Percentiles rank a stretch among this genome's conserved stretches.
phyloP scores from a whole-genome alignment of 371 early-diverging fungal species.

The Circinella minor region DNA sequence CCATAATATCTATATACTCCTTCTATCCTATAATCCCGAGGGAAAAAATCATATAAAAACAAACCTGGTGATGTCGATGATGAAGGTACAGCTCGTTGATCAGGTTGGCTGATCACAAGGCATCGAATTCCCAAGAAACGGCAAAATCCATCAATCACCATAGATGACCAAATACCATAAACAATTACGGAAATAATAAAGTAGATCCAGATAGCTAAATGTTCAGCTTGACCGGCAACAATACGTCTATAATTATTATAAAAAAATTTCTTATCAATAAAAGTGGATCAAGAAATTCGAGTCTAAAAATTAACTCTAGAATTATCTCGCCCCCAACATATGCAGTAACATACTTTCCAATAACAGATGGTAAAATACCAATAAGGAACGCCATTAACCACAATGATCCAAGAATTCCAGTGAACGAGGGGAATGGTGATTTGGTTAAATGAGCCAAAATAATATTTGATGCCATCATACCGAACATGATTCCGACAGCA shows the following conservation, averaged over 20 bases:
- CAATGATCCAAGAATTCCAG: conserved; percentile 34
- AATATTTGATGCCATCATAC: conserved; percentile 87
- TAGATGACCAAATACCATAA: conserved; percentile 80
- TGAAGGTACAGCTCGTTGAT: conserved; percentile 17
- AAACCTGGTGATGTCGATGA: conserved; percentile 1
- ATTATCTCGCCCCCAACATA: background rate
- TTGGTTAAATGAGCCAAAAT: conserved; percentile 88
- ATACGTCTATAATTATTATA: conserved; percentile 30
- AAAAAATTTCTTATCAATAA: background rate
- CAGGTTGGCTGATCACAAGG: conserved; percentile 67
- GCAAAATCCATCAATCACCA: conserved; percentile 88
- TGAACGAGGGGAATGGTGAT: conserved; percentile 77
- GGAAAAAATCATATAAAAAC: background rate
- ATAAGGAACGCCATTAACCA: conserved; percentile 25
- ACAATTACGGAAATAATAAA: conserved; percentile 66
- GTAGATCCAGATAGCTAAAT: conserved; percentile 64
- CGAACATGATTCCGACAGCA: conserved; percentile 83
- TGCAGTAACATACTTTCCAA: background rate
- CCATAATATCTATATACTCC: too few relatives aligned
- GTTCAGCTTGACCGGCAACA: conserved; percentile 59
- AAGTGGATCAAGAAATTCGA: too few relatives aligned
- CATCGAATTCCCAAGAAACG: conserved; percentile 82
- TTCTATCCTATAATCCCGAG: too few relatives aligned
- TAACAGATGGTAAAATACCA: conserved; percentile 13
- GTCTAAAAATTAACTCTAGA: too few relatives aligned